Evolutionary conservation across 495 filamentous ascomycete species (phyloP).

Genomic region (Tuber aestivum): DNA sequence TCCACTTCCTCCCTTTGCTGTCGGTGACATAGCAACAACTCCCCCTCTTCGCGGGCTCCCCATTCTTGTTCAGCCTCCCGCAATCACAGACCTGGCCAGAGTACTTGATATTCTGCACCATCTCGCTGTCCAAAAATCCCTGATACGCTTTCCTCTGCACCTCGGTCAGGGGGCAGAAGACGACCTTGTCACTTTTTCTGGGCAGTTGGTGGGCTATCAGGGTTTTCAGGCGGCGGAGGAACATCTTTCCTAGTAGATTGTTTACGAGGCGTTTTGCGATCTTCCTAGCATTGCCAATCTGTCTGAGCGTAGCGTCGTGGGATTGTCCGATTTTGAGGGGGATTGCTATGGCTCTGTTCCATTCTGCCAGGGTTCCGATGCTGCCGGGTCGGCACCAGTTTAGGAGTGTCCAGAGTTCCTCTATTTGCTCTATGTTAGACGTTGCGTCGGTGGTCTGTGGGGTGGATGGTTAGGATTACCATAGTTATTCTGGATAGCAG

Average conservation of each 20-base stretch:
- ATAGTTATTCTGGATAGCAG: conserved; percentile 96
- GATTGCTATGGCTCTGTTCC: conserved; percentile 68
- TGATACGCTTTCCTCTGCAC: conserved; percentile 82
- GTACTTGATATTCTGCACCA: conserved; percentile 61
- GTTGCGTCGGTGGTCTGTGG: not conserved
- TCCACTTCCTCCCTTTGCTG: conserved; percentile 61
- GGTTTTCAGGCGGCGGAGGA: conserved; percentile 86
- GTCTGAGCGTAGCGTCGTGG: conserved; percentile 80
- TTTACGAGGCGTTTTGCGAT: conserved; percentile 81
- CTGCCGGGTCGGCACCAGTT: conserved; percentile 95
- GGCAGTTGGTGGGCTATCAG: conserved; percentile 92
- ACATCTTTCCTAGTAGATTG: conserved; percentile 85
- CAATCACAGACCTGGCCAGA: conserved; percentile 67
- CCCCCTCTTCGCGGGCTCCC: conserved; percentile 58
- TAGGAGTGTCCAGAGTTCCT: conserved; percentile 91
- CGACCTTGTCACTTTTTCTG: conserved; percentile 87
- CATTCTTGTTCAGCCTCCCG: conserved; percentile 44
- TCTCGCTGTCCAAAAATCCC: conserved; percentile 65
- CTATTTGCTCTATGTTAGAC: conserved; percentile 39
- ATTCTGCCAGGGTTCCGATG: conserved; percentile 70
- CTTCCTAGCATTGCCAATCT: conserved; percentile 72
- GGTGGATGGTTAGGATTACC: conserved; percentile 16
- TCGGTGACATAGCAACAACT: conserved; percentile 70
- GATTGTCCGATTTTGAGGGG: conserved; percentile 82
- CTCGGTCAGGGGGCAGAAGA: conserved; percentile 86